A percentile compares a stretch with the other conserved stretches of the same genome.
These are phyloP conservation scores for Herpetomonas tarakana DNA, from an alignment of 208 protist genomes.

Conservation along the genomic window DNA sequence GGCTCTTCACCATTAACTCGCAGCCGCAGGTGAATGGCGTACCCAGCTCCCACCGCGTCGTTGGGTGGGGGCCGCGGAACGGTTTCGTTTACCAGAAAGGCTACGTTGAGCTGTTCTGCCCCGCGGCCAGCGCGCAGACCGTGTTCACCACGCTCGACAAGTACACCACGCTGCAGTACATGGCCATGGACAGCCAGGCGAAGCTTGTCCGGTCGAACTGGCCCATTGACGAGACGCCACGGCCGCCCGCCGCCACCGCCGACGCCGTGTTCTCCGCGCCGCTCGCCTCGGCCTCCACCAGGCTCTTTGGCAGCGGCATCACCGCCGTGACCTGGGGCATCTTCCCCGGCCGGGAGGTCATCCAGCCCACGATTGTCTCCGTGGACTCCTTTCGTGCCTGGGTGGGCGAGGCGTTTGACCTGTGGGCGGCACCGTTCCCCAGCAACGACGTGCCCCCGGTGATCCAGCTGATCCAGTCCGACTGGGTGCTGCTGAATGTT, in stretches of 20 bases:
- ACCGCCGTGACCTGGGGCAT: slow-evolving; percentile 73
- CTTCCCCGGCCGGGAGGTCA: slow-evolving; percentile 53
- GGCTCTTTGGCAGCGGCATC: slow-evolving; percentile 29
- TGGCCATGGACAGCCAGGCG: slow-evolving; percentile 29
- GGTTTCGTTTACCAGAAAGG: slow-evolving; percentile 69
- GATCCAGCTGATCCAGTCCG: slow-evolving; percentile 32
- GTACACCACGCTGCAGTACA: slow-evolving; percentile 44
- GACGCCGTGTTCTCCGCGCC: background rate
- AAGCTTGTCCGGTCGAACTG: slow-evolving; percentile 21
- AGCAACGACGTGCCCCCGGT: slow-evolving; percentile 32
- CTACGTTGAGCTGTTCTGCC: slow-evolving; percentile 70
- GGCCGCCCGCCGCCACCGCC: background rate
- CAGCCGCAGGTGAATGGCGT: slow-evolving; percentile 90
- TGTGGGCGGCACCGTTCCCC: slow-evolving; percentile 39
- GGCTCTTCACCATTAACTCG: slow-evolving; percentile 93
- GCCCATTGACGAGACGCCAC: slow-evolving; percentile 17
- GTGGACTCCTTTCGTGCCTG: slow-evolving; percentile 49
- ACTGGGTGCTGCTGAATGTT: slow-evolving; percentile 44
- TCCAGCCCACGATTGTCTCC: slow-evolving; percentile 73
- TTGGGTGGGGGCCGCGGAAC: slow-evolving; percentile 60
- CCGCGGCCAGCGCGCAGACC: slow-evolving; percentile 18
- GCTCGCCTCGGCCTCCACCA: background rate
- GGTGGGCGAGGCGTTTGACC: slow-evolving; percentile 53
- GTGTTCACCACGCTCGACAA: slow-evolving; percentile 44
- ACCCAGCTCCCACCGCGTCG: slow-evolving; percentile 55